A percentile compares a stretch with the other conserved stretches of the same genome.
Evolutionary conservation across 1,139 yeast species (phyloP).

Genomic region (Candida sp.): DNA sequence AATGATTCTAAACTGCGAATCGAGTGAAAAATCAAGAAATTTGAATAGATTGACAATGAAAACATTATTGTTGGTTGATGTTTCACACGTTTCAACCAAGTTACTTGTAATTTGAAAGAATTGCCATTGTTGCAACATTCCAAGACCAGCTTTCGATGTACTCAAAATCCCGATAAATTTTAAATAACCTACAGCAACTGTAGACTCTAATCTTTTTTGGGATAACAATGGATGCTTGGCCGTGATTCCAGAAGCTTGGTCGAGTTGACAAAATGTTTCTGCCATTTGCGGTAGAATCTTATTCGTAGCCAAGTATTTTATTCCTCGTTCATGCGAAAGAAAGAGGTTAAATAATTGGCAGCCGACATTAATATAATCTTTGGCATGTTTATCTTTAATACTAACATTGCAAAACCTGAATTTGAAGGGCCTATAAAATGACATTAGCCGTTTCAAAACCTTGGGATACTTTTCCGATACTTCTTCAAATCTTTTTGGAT

Average conservation of each 20-base stretch:
- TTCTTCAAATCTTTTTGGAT: conserved; percentile 75
- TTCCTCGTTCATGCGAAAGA: conserved; percentile 62
- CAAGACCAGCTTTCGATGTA: conserved; percentile 56
- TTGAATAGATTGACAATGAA: conserved; percentile 56
- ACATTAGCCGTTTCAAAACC: conserved; percentile 76
- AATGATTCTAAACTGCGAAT: conserved; percentile 67
- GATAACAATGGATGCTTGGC: conserved; percentile 76
- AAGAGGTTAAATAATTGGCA: conserved; percentile 67
- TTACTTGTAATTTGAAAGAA: conserved; percentile 78
- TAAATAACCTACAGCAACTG: conserved; percentile 76
- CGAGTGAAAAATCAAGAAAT: conserved; percentile 57
- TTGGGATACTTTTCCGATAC: conserved; percentile 71
- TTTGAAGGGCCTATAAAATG: conserved; percentile 91
- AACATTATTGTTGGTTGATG: conserved; percentile 42
- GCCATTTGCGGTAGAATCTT: conserved; percentile 84
- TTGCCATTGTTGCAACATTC: conserved; percentile 76
- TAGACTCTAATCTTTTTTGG: conserved; percentile 52
- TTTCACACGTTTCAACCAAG: conserved; percentile 48
- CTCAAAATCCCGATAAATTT: conserved; percentile 74
- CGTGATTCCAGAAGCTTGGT: conserved; percentile 72
- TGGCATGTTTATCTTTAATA: conserved; percentile 34
- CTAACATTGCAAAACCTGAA: conserved; percentile 66
- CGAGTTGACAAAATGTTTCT: conserved; percentile 83
- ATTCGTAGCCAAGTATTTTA: conserved; percentile 63
- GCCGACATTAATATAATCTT: conserved; percentile 67